These are phyloP conservation scores for Phytopythium sindhum DNA, from an alignment of 352 stramenopile species.

Conservation along the genomic window DNA sequence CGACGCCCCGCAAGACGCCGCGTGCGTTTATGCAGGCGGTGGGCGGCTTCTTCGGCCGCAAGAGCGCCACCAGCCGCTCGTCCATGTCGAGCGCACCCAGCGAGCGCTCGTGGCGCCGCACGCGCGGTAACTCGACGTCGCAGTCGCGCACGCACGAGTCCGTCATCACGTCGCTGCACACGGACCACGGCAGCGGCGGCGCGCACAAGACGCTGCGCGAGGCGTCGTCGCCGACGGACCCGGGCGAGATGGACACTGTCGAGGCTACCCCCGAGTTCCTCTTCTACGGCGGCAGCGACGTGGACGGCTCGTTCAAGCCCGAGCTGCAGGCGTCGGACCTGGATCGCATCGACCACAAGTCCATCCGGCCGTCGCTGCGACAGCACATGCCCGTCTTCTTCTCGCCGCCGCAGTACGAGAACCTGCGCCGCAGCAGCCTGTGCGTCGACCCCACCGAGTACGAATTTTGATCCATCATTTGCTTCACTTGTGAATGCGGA, in stretches of 20 bases:
- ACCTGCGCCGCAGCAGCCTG: slow-evolving; percentile 42
- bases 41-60: slow-evolving; percentile 45
- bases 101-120: slow-evolving; percentile 31
- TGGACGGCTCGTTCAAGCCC: slow-evolving; percentile 45
- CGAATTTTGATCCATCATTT: slow-evolving; percentile 36
- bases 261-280: slow-evolving; percentile 47
- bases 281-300: slow-evolving; percentile 63
- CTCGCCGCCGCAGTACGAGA: slow-evolving; percentile 33
- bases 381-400: slow-evolving; percentile 72
- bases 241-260: slow-evolving; percentile 21
- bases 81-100: slow-evolving; percentile 14
- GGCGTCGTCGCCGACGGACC: slow-evolving; percentile 20
- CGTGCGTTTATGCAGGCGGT: slow-evolving; percentile 40
- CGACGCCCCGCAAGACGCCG: slow-evolving; percentile 26
- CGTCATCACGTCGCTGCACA: slow-evolving; percentile 11
- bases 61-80: slow-evolving; percentile 21
- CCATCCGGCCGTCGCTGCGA: slow-evolving; percentile 52
- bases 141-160: slow-evolving; percentile 21
- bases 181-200: slow-evolving; percentile 6
- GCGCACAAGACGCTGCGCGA: slow-evolving; percentile 15
- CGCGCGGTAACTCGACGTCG: slow-evolving; percentile 27
- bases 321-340: slow-evolving; percentile 30
- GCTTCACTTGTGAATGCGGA: neutral
- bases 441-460: slow-evolving; percentile 50
- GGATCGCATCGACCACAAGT: slow-evolving; percentile 38